A percentile compares a stretch with the other conserved stretches of the same genome.
Conservation (phyloP, 2,329 filamentous ascomycete species). For the Aspergillus thermomutatus region DNA sequence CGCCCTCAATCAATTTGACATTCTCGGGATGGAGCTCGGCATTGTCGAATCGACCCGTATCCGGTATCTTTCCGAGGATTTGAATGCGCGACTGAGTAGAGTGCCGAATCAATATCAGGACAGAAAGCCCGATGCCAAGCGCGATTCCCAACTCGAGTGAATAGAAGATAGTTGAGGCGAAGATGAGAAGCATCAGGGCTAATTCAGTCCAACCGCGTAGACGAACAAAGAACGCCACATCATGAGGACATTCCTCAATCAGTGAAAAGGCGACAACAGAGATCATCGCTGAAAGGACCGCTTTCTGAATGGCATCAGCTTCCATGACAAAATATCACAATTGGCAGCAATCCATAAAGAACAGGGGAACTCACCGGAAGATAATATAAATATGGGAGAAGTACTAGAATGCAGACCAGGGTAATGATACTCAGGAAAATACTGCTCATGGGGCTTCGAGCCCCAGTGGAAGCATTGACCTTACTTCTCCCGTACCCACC, state of each 20-base stretch:
- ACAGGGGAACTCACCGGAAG: conserved; percentile 68
- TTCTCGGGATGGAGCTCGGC: conserved; percentile 69
- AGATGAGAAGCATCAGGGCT: conserved; percentile 82
- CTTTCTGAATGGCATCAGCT: conserved; percentile 61
- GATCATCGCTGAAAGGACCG: conserved; percentile 89
- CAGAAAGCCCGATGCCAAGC: conserved; percentile 84
- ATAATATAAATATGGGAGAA: conserved; percentile 91
- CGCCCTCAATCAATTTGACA: conserved; percentile 87
- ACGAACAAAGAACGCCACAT: conserved; percentile 82
- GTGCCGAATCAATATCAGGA: conserved; percentile 86
- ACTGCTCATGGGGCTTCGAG: conserved; percentile 89
- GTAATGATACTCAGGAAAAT: conserved; percentile 82
- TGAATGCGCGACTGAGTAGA: conserved; percentile 91
- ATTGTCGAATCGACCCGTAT: conserved; percentile 80
- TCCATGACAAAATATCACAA: background rate
- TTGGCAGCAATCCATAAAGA: background rate
- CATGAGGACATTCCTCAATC: conserved; percentile 91
- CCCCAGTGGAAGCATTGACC: conserved; percentile 88
- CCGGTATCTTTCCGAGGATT: conserved; percentile 85
- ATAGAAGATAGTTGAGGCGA: conserved; percentile 89
- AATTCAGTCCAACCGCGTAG: conserved; percentile 87
- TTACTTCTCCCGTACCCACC: conserved; percentile 96
- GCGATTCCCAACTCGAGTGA: conserved; percentile 91
- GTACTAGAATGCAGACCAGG: conserved; percentile 72
- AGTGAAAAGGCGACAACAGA: conserved; percentile 92